phyloP scores from a whole-genome alignment of 2,329 filamentous ascomycete species.

The Nemania serpens region DNA sequence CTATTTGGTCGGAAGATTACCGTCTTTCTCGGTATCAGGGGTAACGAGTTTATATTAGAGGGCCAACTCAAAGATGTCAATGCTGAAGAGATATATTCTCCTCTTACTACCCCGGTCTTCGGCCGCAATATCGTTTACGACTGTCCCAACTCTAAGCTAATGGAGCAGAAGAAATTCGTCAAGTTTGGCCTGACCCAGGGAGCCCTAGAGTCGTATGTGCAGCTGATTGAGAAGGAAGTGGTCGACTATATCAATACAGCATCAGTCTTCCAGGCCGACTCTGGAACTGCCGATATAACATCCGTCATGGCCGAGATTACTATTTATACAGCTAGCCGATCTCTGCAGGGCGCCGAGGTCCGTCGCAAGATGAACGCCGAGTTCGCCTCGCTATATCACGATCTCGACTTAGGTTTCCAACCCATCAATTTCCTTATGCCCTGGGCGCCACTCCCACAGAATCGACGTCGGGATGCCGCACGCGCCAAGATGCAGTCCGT shows the following conservation, averaged over 20 bases:
- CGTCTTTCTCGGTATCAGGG: slow-evolving; percentile 53
- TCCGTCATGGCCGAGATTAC: slow-evolving; percentile 76
- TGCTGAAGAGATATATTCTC: slow-evolving; percentile 59
- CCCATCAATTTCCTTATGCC: slow-evolving; percentile 84
- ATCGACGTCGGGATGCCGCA: slow-evolving; percentile 72
- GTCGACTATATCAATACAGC: slow-evolving; percentile 65
- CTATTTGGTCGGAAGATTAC: slow-evolving; percentile 57
- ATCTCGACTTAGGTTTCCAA: slow-evolving; percentile 78
- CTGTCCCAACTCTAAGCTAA: slow-evolving; percentile 80
- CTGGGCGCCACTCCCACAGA: slow-evolving; percentile 77
- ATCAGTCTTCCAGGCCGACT: slow-evolving; percentile 57
- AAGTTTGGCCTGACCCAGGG: slow-evolving; percentile 71
- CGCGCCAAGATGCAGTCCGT: slow-evolving; percentile 71
- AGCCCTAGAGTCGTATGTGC: slow-evolving; percentile 69
- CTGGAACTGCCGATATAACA: slow-evolving; percentile 67
- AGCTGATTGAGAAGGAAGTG: slow-evolving; percentile 72
- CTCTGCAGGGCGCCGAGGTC: slow-evolving; percentile 77
- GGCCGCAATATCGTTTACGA: slow-evolving; percentile 82
- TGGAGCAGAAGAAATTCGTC: slow-evolving; percentile 89
- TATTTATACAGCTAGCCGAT: slow-evolving; percentile 78
- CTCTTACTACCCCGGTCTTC: slow-evolving; percentile 63
- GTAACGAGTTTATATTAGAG: slow-evolving; percentile 62
- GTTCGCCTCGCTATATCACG: slow-evolving; percentile 77
- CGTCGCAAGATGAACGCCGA: slow-evolving; percentile 71
- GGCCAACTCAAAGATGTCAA: slow-evolving; percentile 58